These are phyloP conservation scores for Aegilops longissima DNA, from an alignment of 176 grass and related monocot species.

Conservation along the genomic window DNA sequence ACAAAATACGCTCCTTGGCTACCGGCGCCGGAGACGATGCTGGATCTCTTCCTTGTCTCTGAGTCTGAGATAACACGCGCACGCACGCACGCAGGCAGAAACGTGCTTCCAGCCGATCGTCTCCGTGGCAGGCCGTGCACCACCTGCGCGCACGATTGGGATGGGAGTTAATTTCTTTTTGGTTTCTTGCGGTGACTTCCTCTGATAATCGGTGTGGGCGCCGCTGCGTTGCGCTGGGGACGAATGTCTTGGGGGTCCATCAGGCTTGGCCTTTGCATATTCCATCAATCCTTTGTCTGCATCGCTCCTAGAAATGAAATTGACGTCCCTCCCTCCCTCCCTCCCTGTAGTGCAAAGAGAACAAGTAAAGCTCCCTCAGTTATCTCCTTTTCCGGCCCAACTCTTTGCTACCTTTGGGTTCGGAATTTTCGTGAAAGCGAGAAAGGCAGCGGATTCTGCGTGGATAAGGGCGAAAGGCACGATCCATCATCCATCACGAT, in stretches of 20 bases:
- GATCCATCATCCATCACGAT: not conserved
- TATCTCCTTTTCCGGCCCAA: not conserved
- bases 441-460: slow-evolving; percentile 4
- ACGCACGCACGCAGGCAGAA: not conserved
- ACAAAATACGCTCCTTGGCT: not conserved
- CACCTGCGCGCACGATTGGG: not conserved
- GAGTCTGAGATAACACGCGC: not conserved
- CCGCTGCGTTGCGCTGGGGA: not conserved
- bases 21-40: not conserved
- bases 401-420: not conserved
- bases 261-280: not conserved
- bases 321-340: not conserved
- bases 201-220: not conserved
- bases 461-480: not conserved
- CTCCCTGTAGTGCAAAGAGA: not conserved
- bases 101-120: not conserved
- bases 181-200: not conserved
- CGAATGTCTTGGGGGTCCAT: not conserved
- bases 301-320: not conserved
- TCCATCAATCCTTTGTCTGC: not conserved
- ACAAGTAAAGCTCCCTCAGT: not conserved
- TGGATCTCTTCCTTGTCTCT: not conserved
- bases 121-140: not conserved
- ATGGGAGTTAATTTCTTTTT: not conserved
- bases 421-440: not conserved